Evolutionary conservation across 192 early-diverging fungal species (phyloP).

Genomic region (Backusella australiensis): DNA sequence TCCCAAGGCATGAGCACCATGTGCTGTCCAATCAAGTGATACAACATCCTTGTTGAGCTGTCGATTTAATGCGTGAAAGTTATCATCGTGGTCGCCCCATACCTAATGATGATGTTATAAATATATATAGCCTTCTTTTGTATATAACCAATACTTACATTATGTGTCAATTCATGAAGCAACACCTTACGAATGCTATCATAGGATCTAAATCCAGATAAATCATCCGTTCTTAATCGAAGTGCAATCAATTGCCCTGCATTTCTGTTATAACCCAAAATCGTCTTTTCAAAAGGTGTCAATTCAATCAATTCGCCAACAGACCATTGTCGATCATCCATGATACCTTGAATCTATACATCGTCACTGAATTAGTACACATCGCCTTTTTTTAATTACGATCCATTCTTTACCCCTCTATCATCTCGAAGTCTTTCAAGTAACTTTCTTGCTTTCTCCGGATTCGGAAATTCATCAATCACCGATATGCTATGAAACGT

Average conservation of each 20-base stretch:
- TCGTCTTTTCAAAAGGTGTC: conserved; percentile 60
- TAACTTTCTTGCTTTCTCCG: conserved; percentile 52
- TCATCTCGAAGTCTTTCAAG: conserved; percentile 70
- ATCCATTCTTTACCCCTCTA: conserved; percentile 35
- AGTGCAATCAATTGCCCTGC: conserved; percentile 70
- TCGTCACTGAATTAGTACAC: too few species aligned
- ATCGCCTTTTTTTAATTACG: too few species aligned
- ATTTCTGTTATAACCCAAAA: conserved; percentile 74
- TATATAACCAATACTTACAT: conserved; percentile 32
- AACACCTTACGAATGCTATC: conserved; percentile 63
- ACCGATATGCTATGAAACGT: conserved; percentile 60
- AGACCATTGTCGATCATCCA: conserved; percentile 61
- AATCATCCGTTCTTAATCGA: conserved; percentile 72
- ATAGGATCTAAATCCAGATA: conserved; percentile 77
- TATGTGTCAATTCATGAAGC: conserved; percentile 79
- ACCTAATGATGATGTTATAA: conserved; percentile 13
- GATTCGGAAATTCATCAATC: conserved; percentile 52
- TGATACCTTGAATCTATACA: conserved; percentile 45
- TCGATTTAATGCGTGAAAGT: conserved; percentile 72
- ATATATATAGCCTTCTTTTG: too few species aligned
- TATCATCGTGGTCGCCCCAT: conserved; percentile 65
- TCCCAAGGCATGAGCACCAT: conserved; percentile 31
- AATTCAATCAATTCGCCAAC: conserved; percentile 69
- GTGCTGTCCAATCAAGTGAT: conserved; percentile 46
- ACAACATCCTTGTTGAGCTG: conserved; percentile 68